phyloP scores from a whole-genome alignment of 805 yeast genomes.

The Cephaloascus fragrans region DNA sequence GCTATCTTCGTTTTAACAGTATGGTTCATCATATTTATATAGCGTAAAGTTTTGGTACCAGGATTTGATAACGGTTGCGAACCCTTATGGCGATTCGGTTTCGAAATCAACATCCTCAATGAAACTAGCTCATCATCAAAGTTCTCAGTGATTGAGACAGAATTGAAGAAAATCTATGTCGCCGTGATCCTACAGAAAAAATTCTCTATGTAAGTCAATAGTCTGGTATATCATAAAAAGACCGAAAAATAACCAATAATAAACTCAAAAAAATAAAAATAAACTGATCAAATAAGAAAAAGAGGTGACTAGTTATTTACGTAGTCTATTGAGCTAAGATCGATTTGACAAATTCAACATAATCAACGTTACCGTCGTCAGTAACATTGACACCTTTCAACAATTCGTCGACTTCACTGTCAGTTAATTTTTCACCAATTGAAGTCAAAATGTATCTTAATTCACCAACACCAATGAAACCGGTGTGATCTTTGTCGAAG shows the following conservation, averaged over 20 bases:
- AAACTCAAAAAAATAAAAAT: background rate
- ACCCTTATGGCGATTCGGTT: too few relatives aligned
- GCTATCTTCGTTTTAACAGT: too few relatives aligned
- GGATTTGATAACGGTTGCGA: too few relatives aligned
- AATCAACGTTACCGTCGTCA: slow-evolving; percentile 90
- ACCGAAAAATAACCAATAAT: background rate
- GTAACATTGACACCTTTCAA: slow-evolving; percentile 92
- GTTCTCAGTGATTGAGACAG: too few relatives aligned
- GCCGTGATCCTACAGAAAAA: too few relatives aligned
- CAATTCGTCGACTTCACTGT: slow-evolving; percentile 89
- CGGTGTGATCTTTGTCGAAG: slow-evolving; percentile 91
- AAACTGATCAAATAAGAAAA: background rate
- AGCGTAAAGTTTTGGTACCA: too few relatives aligned
- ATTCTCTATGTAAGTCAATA: too few relatives aligned
- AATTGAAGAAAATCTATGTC: too few relatives aligned
- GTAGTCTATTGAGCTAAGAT: slow-evolving; percentile 68
- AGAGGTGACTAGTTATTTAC: background rate
- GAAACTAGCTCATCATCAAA: too few relatives aligned
- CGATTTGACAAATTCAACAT: slow-evolving; percentile 88
- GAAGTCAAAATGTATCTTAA: slow-evolving; percentile 90
- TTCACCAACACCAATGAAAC: slow-evolving; percentile 96
- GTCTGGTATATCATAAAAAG: background rate
- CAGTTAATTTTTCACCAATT: slow-evolving; percentile 87
- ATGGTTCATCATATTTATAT: too few relatives aligned
- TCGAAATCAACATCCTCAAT: too few relatives aligned